phyloP scores from a whole-genome alignment of 2,329 filamentous ascomycete genomes.

The Elsinoe fawcettii region DNA sequence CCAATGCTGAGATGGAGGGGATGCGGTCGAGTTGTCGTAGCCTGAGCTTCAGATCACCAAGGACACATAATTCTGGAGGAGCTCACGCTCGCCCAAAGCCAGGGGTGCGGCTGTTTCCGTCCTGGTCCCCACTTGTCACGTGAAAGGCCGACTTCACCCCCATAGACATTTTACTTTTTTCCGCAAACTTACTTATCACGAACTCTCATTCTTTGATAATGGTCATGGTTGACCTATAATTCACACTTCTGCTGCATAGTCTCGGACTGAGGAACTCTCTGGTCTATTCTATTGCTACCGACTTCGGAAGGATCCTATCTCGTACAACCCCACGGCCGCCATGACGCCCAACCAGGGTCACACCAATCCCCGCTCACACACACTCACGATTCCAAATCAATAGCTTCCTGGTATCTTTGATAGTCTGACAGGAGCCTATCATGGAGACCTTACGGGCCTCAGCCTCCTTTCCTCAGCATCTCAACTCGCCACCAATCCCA shows the following conservation, averaged over 20 bases:
- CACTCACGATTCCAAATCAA: background rate
- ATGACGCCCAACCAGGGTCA: background rate
- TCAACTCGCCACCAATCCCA: conserved; percentile 22
- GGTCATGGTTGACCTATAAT: background rate
- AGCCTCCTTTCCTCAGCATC: conserved; percentile 17
- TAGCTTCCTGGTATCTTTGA: background rate
- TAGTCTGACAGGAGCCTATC: background rate
- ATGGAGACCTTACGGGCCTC: background rate
- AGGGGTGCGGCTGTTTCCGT: conserved; percentile 6
- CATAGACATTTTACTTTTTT: background rate
- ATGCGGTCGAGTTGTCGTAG: conserved; percentile 14
- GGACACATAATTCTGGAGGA: conserved; percentile 15
- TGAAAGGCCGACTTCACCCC: background rate
- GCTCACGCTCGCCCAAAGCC: conserved; percentile 6
- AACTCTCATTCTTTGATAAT: background rate
- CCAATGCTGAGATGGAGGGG: conserved; percentile 1
- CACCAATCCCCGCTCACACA: conserved; percentile 1
- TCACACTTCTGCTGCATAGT: background rate
- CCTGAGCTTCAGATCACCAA: conserved; percentile 4
- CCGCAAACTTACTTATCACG: background rate
- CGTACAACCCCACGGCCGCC: background rate
- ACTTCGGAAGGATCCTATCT: background rate
- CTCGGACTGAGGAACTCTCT: background rate
- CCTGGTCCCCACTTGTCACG: background rate
- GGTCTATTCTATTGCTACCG: background rate